Percentiles rank a stretch among this genome's conserved stretches.
These are phyloP conservation scores for Pseudogymnoascus sp. DNA, from an alignment of 2,329 filamentous ascomycete species.

Conservation along the genomic window DNA sequence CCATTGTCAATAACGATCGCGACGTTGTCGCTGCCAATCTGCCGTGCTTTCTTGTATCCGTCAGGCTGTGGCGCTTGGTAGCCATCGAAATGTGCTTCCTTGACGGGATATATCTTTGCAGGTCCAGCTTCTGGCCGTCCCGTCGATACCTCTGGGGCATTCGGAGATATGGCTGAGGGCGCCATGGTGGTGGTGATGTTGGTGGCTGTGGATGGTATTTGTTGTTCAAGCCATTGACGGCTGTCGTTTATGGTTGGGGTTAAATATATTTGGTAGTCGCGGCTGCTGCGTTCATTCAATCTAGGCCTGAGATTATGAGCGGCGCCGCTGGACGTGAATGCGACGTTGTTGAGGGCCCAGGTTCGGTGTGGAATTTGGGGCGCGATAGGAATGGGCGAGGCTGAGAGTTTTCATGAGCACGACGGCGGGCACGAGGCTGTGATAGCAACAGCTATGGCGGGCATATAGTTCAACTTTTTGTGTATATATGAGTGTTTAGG, in stretches of 20 bases:
- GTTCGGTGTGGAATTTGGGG: slow-evolving; percentile 5
- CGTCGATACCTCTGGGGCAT: slow-evolving; percentile 14
- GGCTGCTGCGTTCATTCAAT: not conserved
- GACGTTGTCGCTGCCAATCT: slow-evolving; percentile 55
- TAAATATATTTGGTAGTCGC: slow-evolving; percentile 2
- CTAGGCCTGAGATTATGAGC: not conserved
- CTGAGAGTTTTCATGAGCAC: slow-evolving; percentile 5
- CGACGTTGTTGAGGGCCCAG: not conserved
- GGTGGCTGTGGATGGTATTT: slow-evolving; percentile 23
- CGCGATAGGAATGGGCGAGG: slow-evolving; percentile 7
- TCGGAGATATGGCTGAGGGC: slow-evolving; percentile 27
- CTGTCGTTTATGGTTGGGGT: slow-evolving; percentile 35
- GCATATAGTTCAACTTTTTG: not conserved
- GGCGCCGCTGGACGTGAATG: not conserved
- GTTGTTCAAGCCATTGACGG: slow-evolving; percentile 48
- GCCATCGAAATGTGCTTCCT: slow-evolving; percentile 56
- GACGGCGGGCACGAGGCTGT: slow-evolving; percentile 9
- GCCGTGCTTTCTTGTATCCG: slow-evolving; percentile 52
- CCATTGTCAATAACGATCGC: slow-evolving; percentile 99
- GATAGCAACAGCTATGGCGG: not conserved
- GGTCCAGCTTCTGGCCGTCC: slow-evolving; percentile 32
- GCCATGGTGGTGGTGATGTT: slow-evolving; percentile 25
- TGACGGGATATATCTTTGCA: slow-evolving; percentile 53
- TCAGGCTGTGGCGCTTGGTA: slow-evolving; percentile 51
- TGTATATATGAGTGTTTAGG: not conserved